Conservation (phyloP, 2,329 filamentous ascomycete genomes). For the Exophiala oligosperma region DNA sequence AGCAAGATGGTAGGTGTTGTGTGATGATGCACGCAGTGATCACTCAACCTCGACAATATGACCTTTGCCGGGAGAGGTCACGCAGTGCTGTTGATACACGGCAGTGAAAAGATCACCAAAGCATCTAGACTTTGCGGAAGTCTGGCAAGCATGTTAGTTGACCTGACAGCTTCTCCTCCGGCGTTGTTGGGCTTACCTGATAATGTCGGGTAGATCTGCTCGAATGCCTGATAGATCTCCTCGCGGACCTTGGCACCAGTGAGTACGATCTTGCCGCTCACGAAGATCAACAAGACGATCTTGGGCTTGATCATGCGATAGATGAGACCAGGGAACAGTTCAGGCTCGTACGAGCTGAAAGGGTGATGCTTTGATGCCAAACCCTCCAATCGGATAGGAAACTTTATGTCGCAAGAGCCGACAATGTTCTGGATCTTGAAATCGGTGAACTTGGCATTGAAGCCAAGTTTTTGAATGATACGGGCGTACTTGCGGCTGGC, state of each 20-base stretch:
- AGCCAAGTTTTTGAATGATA: constrained; percentile 99
- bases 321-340: constrained; percentile 97
- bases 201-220: constrained; percentile 95
- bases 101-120: constrained; percentile 10
- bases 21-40: constrained; percentile 3
- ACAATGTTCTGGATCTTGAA: constrained; percentile 99
- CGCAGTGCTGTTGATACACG: constrained; percentile 24
- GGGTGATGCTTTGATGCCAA: constrained; percentile 96
- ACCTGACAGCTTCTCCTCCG: background rate
- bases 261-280: constrained; percentile 96
- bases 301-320: constrained; percentile 99
- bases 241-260: constrained; percentile 97
- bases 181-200: constrained; percentile 62
- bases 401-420: constrained; percentile 98
- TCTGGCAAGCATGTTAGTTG: constrained; percentile 40
- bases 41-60: constrained; percentile 12
- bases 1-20: constrained; percentile 16
- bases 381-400: constrained; percentile 95
- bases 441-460: constrained; percentile 99
- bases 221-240: constrained; percentile 95
- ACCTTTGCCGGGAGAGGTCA: constrained; percentile 11
- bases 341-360: constrained; percentile 98
- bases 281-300: constrained; percentile 96
- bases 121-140: constrained; percentile 61
- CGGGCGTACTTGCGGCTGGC: constrained; percentile 96